Evolutionary conservation across 1,284 basidiomycete species (phyloP).

Genomic region (Ustilago trichophora): DNA sequence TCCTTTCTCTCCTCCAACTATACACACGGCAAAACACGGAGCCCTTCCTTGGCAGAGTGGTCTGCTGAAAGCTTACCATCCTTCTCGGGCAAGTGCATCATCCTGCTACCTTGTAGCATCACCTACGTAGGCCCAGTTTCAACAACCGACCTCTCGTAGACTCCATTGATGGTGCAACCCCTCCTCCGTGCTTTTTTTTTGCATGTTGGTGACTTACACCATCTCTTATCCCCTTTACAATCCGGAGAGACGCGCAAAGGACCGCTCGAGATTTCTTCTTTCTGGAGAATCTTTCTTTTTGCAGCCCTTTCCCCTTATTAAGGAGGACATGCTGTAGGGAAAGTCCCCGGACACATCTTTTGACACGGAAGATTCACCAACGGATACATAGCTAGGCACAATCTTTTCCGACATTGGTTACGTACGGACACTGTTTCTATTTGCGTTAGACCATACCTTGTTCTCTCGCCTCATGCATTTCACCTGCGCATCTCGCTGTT

Average conservation of each 20-base stretch:
- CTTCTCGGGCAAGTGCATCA: neutral
- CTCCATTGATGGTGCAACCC: neutral
- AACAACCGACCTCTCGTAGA: constrained; percentile 12
- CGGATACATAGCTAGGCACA: constrained; percentile 29
- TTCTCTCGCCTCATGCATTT: too few relatives aligned
- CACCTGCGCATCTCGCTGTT: too few relatives aligned
- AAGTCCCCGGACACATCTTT: constrained; percentile 56
- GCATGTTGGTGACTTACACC: too few relatives aligned
- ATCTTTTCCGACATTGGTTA: too few relatives aligned
- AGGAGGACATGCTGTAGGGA: constrained; percentile 51
- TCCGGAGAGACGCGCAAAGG: constrained; percentile 51
- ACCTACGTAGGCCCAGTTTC: constrained; percentile 8
- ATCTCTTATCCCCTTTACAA: neutral
- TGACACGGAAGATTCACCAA: neutral
- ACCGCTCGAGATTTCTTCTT: constrained; percentile 28
- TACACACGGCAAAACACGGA: constrained; percentile 21
- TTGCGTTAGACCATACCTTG: neutral
- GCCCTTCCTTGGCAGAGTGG: too few relatives aligned
- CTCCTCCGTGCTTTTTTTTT: neutral
- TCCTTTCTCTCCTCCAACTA: constrained; percentile 6
- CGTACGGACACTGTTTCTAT: too few relatives aligned
- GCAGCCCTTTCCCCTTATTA: constrained; percentile 39
- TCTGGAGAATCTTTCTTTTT: constrained; percentile 44
- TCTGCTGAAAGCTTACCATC: too few relatives aligned
- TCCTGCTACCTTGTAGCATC: neutral